These are phyloP conservation scores for Metschnikowia dekortorum DNA, from an alignment of 805 yeast genomes.

Conservation along the genomic window DNA sequence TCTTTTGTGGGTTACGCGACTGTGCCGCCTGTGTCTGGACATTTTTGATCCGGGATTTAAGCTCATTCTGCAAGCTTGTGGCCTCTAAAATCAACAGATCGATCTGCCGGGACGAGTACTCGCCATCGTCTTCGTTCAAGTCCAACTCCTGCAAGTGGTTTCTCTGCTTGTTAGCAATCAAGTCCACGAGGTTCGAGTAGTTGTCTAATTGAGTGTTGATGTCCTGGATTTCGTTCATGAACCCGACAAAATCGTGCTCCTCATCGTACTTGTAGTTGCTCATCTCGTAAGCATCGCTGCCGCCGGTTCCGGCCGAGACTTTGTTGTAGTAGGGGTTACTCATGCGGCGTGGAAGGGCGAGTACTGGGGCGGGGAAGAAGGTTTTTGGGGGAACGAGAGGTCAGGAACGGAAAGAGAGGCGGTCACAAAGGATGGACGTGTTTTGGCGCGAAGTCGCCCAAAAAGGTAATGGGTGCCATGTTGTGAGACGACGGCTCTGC, in stretches of 20 bases:
- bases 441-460: neutral
- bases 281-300: conserved; percentile 13
- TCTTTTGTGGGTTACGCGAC: conserved; percentile 64
- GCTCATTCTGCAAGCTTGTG: conserved; percentile 65
- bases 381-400: neutral
- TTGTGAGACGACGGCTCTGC: neutral
- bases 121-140: conserved; percentile 54
- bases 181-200: conserved; percentile 64
- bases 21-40: conserved; percentile 66
- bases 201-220: conserved; percentile 67
- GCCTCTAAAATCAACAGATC: conserved; percentile 77
- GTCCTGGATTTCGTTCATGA: conserved; percentile 57
- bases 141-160: conserved; percentile 69
- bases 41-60: conserved; percentile 72
- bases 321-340: conserved; percentile 31
- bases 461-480: neutral
- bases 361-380: neutral
- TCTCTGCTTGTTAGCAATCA: conserved; percentile 66
- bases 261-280: conserved; percentile 24
- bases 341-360: conserved; percentile 15
- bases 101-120: conserved; percentile 65
- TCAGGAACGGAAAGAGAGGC: neutral
- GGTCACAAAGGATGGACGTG: neutral
- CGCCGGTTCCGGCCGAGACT: conserved; percentile 5
- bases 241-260: conserved; percentile 53